Evolutionary conservation across 495 filamentous ascomycete genomes (phyloP), one percentile per base, ranked within the genome.

Genomic region (Oidiodendron maius): DNA sequence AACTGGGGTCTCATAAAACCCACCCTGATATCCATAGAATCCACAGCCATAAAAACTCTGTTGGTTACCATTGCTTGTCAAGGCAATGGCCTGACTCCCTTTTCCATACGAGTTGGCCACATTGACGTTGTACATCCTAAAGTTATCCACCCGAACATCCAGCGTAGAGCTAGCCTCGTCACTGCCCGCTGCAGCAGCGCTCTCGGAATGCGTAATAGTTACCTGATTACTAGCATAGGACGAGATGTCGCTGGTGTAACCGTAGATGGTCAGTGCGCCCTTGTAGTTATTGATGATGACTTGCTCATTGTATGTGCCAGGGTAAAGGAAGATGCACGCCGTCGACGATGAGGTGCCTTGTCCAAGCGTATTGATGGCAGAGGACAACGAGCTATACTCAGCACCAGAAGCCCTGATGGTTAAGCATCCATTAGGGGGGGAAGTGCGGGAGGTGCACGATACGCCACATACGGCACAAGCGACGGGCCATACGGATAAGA

Each of bases 241-340:
- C n/a, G n/a, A n/a, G n/a, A n/a, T n/a, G n/a, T 50, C 28, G 21
- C 16, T 58, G 1, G 81, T 84, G 46, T 71, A 70, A 8, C 82
- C 82, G 56, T 84, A 58, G 22, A 58, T 50, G 2, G 47, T 55
- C 17, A 58, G 66, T 20, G 63, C 40, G 1, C 46, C 52, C 1
- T 10, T 22, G 24, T 40, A 47, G 0, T 9, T 16, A n/a, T n/a
- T n/a, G 35, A 71, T 60, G 39, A 56, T 60, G 11, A 71, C 64
- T 53, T 66, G 63, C 37, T 71, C 68, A 1, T 53, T 35, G 50
- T 71, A 71, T 26, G 59, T 64, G 6, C 68, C 68, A 15, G 58
- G 48, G 36, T 55, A 51, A 1, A 58, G 54, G 38, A 55, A 58
- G 30, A 58, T 55, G 23, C 51, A 51, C 24, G 40, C 23, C n/a